Evolutionary conservation across 192 early-diverging fungal genomes (phyloP).

Genomic region (Linnemannia zychae): DNA sequence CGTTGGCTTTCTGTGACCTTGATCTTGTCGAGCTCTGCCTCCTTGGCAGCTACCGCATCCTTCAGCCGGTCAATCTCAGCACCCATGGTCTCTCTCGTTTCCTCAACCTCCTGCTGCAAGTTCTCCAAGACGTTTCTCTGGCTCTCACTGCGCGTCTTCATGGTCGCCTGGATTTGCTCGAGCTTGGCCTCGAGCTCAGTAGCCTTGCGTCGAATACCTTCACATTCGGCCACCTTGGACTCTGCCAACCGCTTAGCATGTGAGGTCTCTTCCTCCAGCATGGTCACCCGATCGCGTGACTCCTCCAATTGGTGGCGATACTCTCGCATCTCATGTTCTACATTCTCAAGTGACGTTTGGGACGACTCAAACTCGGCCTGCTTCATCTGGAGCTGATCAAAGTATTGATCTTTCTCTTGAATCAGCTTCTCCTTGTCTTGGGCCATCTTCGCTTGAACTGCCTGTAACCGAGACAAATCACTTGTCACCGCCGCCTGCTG

Average conservation of each 20-base stretch:
- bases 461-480: conserved; percentile 55
- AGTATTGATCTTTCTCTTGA: conserved; percentile 61
- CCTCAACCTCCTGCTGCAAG: conserved; percentile 44
- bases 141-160: conserved; percentile 39
- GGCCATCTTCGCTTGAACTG: conserved; percentile 54
- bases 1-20: conserved; percentile 14
- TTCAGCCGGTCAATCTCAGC: conserved; percentile 44
- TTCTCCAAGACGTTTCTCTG: conserved; percentile 37
- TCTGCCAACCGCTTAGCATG: conserved; percentile 52
- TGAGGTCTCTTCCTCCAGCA: conserved; percentile 66
- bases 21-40: conserved; percentile 28
- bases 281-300: conserved; percentile 62
- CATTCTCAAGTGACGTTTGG: conserved; percentile 67
- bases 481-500: conserved; percentile 48
- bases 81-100: conserved; percentile 38
- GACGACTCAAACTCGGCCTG: conserved; percentile 73
- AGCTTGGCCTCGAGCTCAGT: conserved; percentile 57
- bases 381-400: conserved; percentile 71
- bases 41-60: conserved; percentile 27
- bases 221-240: conserved; percentile 50
- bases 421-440: conserved; percentile 62
- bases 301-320: conserved; percentile 62
- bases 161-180: conserved; percentile 46
- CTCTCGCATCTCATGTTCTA: conserved; percentile 67
- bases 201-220: conserved; percentile 56